These are phyloP conservation scores for Tribonema minus DNA, from an alignment of 108 stramenopile species.

Conservation along the genomic window DNA sequence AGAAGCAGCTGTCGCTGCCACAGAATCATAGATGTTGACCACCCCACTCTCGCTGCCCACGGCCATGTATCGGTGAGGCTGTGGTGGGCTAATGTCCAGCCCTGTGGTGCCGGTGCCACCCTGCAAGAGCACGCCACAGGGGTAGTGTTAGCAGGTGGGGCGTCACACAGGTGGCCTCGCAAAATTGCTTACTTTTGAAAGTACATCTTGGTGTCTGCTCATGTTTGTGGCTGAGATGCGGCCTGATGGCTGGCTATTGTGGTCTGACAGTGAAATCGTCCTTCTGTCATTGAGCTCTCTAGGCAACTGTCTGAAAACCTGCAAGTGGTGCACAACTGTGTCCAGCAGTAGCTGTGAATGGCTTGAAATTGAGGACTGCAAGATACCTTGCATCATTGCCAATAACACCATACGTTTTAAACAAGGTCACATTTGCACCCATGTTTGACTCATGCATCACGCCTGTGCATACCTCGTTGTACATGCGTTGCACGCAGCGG, in stretches of 20 bases:
- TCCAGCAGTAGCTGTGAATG: neutral
- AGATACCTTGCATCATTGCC: neutral
- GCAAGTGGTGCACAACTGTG: neutral
- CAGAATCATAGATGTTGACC: slow-evolving; percentile 75
- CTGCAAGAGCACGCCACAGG: neutral
- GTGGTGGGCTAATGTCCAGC: neutral
- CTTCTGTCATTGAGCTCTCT: too few relatives aligned
- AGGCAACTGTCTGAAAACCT: neutral
- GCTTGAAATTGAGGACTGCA: neutral
- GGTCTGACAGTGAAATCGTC: too few relatives aligned
- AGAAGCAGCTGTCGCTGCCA: neutral
- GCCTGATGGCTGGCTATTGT: too few relatives aligned
- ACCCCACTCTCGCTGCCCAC: slow-evolving; percentile 91
- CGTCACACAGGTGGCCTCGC: neutral
- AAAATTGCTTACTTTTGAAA: neutral
- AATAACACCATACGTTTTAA: neutral
- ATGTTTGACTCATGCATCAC: neutral
- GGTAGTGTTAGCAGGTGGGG: neutral
- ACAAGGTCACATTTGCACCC: neutral
- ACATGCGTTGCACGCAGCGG: slow-evolving; percentile 74
- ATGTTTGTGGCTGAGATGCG: neutral
- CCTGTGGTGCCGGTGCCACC: slow-evolving; percentile 70
- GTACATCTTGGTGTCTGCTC: neutral
- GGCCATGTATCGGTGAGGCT: slow-evolving; percentile 59
- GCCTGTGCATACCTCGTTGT: slow-evolving; percentile 72